Base-by-base conservation (phyloP, 176 grass and related monocot genomes). In the Echinochloa phyllopogon region DNA sequence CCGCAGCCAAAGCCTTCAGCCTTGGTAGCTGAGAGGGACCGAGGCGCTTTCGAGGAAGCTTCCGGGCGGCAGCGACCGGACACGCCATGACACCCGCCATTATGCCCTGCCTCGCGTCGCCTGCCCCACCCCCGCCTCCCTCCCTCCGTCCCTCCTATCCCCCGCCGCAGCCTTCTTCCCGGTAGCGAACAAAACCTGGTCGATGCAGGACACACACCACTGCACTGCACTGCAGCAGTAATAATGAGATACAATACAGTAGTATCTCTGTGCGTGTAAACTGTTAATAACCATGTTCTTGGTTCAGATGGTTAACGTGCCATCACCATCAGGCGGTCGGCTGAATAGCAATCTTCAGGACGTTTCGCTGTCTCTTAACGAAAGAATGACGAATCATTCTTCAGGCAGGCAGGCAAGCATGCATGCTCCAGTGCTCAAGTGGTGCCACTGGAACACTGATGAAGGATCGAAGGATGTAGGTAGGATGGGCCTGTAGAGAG, bases 21-120 rank as follows among this genome's bases (percentile, higher is more conserved):
- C n/a, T 17, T 2, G 36, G 53, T 23, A 5, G 77, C 45, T 67
- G 45, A 67, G 78, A 69, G 64, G 78, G 78, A 81, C 33, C 43
- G 41, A 41, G 62, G 52, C 76, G 11, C n/a, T 37, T 90, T 90
- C 88, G 48, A 0, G 21, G 88, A 90, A 90, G 83, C 79, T 90
- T 90, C 88, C 21, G 55, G 72, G 83, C 3, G 21, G 83, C 77
- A 81, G 69, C 82, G 61, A 55, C 62, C 42, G 52, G 62, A 55
- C 88, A 45, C 4, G 20, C 50, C 82, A 33, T 36, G 86, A 8
- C 79, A 27, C 60, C 20, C 44, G 6, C 88, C 77, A 81, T 81
- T 74, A 74, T 25, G 10, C n/a, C 24, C 8, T 44, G 41, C 64
- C 77, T 17, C 16, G 33, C 20, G 10, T 27, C 3, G 10, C 8